Evolutionary conservation across 2,329 filamentous ascomycete species (phyloP), one percentile per base, ranked within the genome.

Genomic region (Colletotrichum eremochloae): DNA sequence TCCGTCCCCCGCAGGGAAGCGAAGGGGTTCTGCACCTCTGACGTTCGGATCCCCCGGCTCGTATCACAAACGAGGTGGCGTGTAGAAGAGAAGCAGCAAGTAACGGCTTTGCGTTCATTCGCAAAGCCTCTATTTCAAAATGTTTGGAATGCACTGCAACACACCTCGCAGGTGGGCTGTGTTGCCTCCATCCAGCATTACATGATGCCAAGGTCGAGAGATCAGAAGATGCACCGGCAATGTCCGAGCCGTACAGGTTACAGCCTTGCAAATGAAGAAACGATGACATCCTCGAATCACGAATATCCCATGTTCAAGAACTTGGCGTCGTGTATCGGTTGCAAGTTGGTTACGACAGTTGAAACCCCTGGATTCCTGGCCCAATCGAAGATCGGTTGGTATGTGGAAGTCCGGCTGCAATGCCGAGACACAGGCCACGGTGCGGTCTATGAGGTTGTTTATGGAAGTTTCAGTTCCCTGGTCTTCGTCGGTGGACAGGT

Each of bases 21-120:
- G 60, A 50, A 64, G 38, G 53, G 44, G 31, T 24, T 40, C 66
- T 31, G 50, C 42, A 40, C 69, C 33, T 33, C 8, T 24, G 60
- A 55, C 67, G 69, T 68, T 72, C 66, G 66, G 65, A 53, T 60
- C 42, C 69, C 46, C n/a, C 5, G 20, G n/a, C 38, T 53, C 40
- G 69, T 60, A 61, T 69, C 60, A 56, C 53, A 72, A 53, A 68
- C 53, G 46, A 38, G 53, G 53, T 68, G 58, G 69, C 42, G 66
- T 69, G 60, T 60, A 72, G 53, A 57, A 63, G 42, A 56, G 36
- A 12, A 29, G 15, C 58, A 46, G 53, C 44, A 38, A 57, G 44
- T 38, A 36, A 38, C 58, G 42, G 57, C 24, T 33, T 58, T 62
- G 65, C 46, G 46, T 36, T 44, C 58, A 68, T 38, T 36, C 36